Conservation (phyloP, 2,329 filamentous ascomycete species). For the Colletotrichum zoysiae region DNA sequence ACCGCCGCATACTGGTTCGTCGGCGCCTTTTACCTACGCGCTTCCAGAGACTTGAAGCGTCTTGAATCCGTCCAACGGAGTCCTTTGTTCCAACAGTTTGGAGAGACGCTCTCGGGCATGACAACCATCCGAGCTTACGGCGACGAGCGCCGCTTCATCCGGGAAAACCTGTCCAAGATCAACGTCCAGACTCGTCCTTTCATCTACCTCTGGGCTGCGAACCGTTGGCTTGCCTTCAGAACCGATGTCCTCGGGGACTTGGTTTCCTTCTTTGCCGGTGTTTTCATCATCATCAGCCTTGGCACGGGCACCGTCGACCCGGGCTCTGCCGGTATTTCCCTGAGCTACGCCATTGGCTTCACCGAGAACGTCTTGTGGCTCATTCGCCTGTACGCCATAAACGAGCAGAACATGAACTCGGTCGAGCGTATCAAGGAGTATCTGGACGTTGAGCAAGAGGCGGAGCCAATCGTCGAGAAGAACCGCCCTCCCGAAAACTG, state of each 20-base stretch:
- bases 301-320: conserved; percentile 79
- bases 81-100: conserved; percentile 97
- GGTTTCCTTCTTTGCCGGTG: conserved; percentile 92
- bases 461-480: conserved; percentile 80
- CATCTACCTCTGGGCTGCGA: conserved; percentile 96
- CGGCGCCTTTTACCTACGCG: conserved; percentile 87
- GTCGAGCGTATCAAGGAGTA: conserved; percentile 98
- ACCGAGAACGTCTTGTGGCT: conserved; percentile 98
- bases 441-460: conserved; percentile 95
- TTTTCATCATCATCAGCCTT: conserved; percentile 88
- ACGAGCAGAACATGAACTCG: conserved; percentile 99
- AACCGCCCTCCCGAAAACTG: conserved; percentile 83
- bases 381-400: conserved; percentile 91
- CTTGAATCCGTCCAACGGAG: conserved; percentile 94
- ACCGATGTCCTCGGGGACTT: conserved; percentile 91
- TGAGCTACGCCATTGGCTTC: conserved; percentile 97
- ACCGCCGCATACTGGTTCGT: conserved; percentile 84
- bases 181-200: conserved; percentile 94
- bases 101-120: conserved; percentile 93
- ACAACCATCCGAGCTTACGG: conserved; percentile 97
- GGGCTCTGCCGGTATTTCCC: conserved; percentile 90
- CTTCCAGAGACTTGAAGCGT: conserved; percentile 95
- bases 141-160: conserved; percentile 91
- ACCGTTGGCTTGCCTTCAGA: conserved; percentile 94
- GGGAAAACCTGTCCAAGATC: conserved; percentile 89